Conservation (phyloP, 306 rosid genomes). For the Pueraria montana region DNA sequence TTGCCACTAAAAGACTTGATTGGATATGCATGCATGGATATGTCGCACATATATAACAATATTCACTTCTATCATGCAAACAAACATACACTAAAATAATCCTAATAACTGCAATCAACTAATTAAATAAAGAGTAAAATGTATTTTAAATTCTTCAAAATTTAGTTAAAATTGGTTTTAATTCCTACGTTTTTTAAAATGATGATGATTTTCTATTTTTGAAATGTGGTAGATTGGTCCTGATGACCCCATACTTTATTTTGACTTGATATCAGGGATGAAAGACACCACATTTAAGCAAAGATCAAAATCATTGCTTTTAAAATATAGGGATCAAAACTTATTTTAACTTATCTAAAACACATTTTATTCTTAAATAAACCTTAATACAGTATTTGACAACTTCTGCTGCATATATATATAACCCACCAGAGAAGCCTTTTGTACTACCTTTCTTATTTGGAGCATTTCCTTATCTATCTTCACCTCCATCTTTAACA, state of each 20-base stretch:
- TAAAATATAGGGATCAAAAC: not conserved
- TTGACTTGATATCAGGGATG: not conserved
- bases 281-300: not conserved
- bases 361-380: slow-evolving; percentile 13
- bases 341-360: not conserved
- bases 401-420: slow-evolving; percentile 33
- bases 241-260: not conserved
- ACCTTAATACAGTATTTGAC: slow-evolving; percentile 23
- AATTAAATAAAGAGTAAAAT: not conserved
- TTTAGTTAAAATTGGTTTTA: not conserved
- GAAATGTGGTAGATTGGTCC: not conserved
- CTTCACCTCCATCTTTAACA: slow-evolving; percentile 15
- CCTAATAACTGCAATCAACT: not conserved
- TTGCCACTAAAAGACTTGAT: slow-evolving; percentile 41
- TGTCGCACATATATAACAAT: slow-evolving; percentile 33
- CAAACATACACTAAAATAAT: slow-evolving; percentile 19
- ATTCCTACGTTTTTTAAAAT: too few relatives aligned
- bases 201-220: too few relatives aligned
- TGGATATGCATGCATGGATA: slow-evolving; percentile 61
- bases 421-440: slow-evolving; percentile 48
- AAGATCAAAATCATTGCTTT: not conserved
- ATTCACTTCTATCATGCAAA: slow-evolving; percentile 46
- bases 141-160: not conserved
- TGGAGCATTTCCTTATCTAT: slow-evolving; percentile 37
- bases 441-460: slow-evolving; percentile 47